Percentiles rank a stretch among this genome's conserved stretches.
phyloP scores from a whole-genome alignment of 441 rosid genomes.

The Codiaeum variegatum region DNA sequence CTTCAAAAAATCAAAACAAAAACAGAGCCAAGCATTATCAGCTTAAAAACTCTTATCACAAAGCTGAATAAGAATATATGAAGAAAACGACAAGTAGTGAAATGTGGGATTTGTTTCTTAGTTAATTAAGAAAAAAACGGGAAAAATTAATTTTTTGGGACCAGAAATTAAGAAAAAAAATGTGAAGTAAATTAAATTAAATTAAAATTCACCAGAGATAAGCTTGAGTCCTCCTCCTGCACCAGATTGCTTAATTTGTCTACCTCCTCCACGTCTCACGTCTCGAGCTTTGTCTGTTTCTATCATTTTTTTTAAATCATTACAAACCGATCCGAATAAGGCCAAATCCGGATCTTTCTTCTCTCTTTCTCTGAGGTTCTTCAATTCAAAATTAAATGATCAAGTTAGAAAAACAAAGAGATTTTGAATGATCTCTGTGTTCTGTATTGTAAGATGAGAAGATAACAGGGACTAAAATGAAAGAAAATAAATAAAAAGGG shows the following conservation, averaged over 20 bases:
- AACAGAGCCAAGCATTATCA: slow-evolving; percentile 27
- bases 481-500: neutral
- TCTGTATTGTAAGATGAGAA: too few relatives aligned
- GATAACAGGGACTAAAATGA: slow-evolving; percentile 18
- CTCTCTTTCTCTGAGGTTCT: slow-evolving; percentile 18
- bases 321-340: slow-evolving; percentile 23
- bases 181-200: too few relatives aligned
- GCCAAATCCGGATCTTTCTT: slow-evolving; percentile 32
- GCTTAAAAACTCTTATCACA: slow-evolving; percentile 31
- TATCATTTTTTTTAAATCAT: slow-evolving; percentile 26
- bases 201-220: slow-evolving; percentile 41
- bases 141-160: slow-evolving; percentile 11
- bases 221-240: slow-evolving; percentile 45
- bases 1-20: slow-evolving; percentile 21
- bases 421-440: too few relatives aligned
- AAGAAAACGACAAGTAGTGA: slow-evolving; percentile 34
- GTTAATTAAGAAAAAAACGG: slow-evolving; percentile 6
- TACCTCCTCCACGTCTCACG: slow-evolving; percentile 53
- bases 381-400: slow-evolving; percentile 6
- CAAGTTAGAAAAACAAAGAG: neutral
- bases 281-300: slow-evolving; percentile 60
- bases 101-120: slow-evolving; percentile 30
- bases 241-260: slow-evolving; percentile 45
- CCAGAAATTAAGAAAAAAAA: slow-evolving; percentile 9
- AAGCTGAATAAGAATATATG: slow-evolving; percentile 14